Evolutionary conservation across 805 yeast species (phyloP).

Genomic region (Candida takata): DNA sequence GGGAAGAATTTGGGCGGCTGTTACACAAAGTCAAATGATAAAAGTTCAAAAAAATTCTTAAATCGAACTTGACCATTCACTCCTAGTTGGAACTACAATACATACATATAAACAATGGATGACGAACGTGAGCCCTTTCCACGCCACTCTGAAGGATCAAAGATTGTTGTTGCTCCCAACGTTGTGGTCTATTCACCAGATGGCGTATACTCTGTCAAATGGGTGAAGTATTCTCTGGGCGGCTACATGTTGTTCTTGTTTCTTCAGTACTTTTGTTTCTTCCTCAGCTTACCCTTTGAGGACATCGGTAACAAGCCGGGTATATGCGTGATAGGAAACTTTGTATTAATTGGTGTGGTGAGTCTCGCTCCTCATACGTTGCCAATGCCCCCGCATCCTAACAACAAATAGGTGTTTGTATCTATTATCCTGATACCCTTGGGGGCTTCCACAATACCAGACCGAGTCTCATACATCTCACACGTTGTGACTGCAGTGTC

Average conservation of each 20-base stretch:
- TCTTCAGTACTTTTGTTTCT: constrained; percentile 11
- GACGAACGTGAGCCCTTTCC: no score
- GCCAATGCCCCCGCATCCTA: no score
- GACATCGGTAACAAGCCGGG: constrained; percentile 16
- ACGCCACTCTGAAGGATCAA: not conserved
- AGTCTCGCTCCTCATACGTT: not conserved
- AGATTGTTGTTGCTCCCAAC: constrained; percentile 2
- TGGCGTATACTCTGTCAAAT: constrained; percentile 3
- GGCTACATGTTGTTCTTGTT: constrained; percentile 5
- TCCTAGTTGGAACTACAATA: no score
- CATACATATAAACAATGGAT: no score
- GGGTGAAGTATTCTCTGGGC: not conserved
- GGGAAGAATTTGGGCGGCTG: no score
- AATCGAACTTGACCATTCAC: no score
- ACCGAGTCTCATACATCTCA: constrained; percentile 1
- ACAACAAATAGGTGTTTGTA: not conserved
- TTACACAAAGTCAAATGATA: no score
- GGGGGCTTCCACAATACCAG: constrained; percentile 5
- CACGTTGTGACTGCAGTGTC: constrained; percentile 2
- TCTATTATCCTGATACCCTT: constrained; percentile 9
- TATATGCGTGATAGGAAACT: constrained; percentile 7
- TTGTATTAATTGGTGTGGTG: constrained; percentile 6
- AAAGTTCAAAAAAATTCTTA: no score
- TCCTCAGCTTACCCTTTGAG: constrained; percentile 13
- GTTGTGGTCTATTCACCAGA: constrained; percentile 2